phyloP scores from a whole-genome alignment of 1,139 yeast genomes.

The Suhomyces bribrorum region DNA sequence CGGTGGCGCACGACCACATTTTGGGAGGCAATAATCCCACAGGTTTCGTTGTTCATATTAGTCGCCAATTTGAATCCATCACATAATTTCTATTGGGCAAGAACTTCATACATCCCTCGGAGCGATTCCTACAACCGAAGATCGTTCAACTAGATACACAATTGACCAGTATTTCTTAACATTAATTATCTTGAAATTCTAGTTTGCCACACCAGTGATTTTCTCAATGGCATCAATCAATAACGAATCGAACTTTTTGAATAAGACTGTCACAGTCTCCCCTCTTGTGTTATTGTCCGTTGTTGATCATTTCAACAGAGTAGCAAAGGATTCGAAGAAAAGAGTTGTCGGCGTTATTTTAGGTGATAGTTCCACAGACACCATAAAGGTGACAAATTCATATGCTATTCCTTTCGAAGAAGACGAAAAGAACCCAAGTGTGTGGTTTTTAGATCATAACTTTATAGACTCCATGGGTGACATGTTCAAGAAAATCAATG shows the following conservation, averaged over 20 bases:
- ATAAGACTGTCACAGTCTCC: conserved; percentile 82
- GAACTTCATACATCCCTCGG: no score
- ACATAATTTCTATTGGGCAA: not conserved
- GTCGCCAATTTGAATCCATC: no score
- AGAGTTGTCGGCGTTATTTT: conserved; percentile 93
- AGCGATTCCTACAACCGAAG: no score
- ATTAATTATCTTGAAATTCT: not conserved
- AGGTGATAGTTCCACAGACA: conserved; percentile 69
- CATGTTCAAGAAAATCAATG: conserved; percentile 96
- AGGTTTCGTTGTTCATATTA: not conserved
- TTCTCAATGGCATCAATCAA: conserved; percentile 20
- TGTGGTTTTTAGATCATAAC: conserved; percentile 97
- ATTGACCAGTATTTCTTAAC: not conserved
- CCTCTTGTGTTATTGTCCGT: conserved; percentile 93
- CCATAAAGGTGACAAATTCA: conserved; percentile 69
- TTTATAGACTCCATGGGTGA: conserved; percentile 96
- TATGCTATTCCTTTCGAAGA: conserved; percentile 96
- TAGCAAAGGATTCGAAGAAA: conserved; percentile 65
- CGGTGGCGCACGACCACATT: not conserved
- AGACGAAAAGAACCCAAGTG: conserved; percentile 88
- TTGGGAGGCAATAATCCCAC: conserved; percentile 1
- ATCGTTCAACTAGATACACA: no score
- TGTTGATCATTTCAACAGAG: conserved; percentile 92
- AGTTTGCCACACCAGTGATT: conserved; percentile 7
- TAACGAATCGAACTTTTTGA: conserved; percentile 39